A percentile compares a stretch with the other conserved stretches of the same genome.
phyloP scores from a whole-genome alignment of 2,329 filamentous ascomycete genomes.

The Pyrenochaeta sp. region DNA sequence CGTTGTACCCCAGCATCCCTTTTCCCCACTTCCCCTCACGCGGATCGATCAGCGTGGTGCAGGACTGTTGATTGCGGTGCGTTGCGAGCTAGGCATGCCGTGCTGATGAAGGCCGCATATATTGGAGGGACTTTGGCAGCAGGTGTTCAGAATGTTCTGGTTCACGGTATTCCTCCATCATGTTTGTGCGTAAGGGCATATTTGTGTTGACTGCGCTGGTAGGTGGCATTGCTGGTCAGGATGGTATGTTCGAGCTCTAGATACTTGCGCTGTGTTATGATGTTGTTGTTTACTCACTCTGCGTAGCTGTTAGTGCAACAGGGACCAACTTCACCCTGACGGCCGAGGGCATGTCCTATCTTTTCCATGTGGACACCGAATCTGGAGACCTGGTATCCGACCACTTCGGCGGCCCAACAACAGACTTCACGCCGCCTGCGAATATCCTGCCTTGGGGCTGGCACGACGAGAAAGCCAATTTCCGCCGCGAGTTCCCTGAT shows the following conservation, averaged over 20 bases:
- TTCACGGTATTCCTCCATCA: conserved; percentile 4
- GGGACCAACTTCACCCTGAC: conserved; percentile 65
- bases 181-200: conserved; percentile 11
- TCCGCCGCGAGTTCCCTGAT: conserved; percentile 69
- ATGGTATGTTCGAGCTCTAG: conserved; percentile 17
- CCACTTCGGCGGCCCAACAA: conserved; percentile 66
- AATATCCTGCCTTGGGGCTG: conserved; percentile 58
- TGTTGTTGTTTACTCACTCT: conserved; percentile 6
- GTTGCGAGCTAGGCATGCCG: conserved; percentile 8
- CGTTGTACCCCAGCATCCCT: conserved; percentile 13
- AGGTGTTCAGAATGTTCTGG: conserved; percentile 3
- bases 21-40: conserved; percentile 27
- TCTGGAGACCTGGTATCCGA: conserved; percentile 66
- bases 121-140: conserved; percentile 10
- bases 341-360: conserved; percentile 65
- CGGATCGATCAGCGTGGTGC: conserved; percentile 4
- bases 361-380: conserved; percentile 66
- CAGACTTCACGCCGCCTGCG: conserved; percentile 59
- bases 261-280: not conserved
- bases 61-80: no score
- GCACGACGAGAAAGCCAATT: conserved; percentile 59
- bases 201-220: conserved; percentile 20
- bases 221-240: conserved; percentile 19
- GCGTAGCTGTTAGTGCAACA: conserved; percentile 60
- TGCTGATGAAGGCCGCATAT: conserved; percentile 10